phyloP scores from a whole-genome alignment of 129 eudicot species.

The Erigeron canadensis region DNA sequence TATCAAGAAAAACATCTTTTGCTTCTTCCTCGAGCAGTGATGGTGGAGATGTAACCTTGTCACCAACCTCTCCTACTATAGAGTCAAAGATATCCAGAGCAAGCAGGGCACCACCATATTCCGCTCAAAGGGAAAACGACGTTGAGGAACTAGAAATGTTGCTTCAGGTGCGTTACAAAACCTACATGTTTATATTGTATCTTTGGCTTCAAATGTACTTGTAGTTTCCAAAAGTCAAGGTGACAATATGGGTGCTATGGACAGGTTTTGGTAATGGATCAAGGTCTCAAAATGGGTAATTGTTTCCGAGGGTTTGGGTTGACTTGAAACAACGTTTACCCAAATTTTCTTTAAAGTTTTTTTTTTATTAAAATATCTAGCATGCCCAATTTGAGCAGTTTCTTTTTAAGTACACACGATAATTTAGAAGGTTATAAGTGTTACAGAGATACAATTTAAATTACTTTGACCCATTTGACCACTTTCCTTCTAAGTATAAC shows the following conservation, averaged over 20 bases:
- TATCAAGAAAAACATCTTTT: conserved; percentile 55
- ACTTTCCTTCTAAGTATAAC: background rate
- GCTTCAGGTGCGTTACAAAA: conserved; percentile 57
- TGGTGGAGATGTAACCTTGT: conserved; percentile 43
- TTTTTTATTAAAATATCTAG: background rate
- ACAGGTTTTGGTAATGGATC: background rate
- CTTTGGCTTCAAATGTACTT: conserved; percentile 6
- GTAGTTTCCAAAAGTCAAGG: background rate
- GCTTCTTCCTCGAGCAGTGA: conserved; percentile 49
- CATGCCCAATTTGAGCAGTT: background rate
- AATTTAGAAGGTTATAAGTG: background rate
- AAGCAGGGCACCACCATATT: conserved; percentile 49
- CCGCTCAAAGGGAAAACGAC: conserved; percentile 51
- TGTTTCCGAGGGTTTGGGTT: background rate
- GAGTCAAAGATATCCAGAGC: conserved; percentile 56
- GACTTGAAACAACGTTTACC: background rate
- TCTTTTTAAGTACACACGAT: background rate
- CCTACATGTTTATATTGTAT: background rate
- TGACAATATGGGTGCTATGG: background rate
- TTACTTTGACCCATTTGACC: background rate
- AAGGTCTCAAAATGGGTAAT: background rate
- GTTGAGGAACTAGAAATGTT: conserved; percentile 90
- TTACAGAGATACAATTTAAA: too few relatives aligned
- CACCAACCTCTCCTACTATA: conserved; percentile 53
- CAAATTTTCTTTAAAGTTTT: background rate